Conservation (phyloP, 768 basidiomycete genomes). For the Tephrocybe sp. region DNA sequence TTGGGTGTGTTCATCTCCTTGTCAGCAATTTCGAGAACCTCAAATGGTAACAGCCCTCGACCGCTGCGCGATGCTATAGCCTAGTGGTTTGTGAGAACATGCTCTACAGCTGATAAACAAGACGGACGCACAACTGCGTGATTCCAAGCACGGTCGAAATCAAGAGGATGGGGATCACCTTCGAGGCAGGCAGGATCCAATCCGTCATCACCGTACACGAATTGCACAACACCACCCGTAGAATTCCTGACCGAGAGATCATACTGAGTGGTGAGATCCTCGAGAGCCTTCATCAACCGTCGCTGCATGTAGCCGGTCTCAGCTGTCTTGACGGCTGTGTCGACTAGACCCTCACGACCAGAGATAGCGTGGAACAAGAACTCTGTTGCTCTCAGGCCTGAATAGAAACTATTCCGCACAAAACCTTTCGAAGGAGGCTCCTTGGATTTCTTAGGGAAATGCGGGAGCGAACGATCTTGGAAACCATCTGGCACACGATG, state of each 20-base stretch:
- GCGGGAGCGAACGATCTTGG: constrained; percentile 97
- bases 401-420: constrained; percentile 96
- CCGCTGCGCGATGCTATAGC: constrained; percentile 58
- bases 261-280: constrained; percentile 95
- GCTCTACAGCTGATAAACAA: background rate
- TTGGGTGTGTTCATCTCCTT: constrained; percentile 51
- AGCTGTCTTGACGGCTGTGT: constrained; percentile 99
- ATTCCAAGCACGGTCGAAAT: constrained; percentile 82
- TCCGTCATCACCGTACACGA: constrained; percentile 95
- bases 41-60: constrained; percentile 77
- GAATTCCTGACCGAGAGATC: constrained; percentile 95
- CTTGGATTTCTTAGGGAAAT: constrained; percentile 95
- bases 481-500: constrained; percentile 99
- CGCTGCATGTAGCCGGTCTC: constrained; percentile 99
- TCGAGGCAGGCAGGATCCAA: constrained; percentile 96
- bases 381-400: constrained; percentile 88
- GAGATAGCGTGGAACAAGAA: constrained; percentile 99
- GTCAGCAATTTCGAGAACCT: constrained; percentile 75
- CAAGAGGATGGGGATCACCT: constrained; percentile 92
- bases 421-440: constrained; percentile 98
- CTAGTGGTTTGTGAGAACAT: constrained; percentile 33
- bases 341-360: constrained; percentile 96
- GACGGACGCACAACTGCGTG: constrained; percentile 65
- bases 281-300: constrained; percentile 97
- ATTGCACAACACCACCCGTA: constrained; percentile 93